Percentiles rank a stretch among this genome's conserved stretches.
phyloP scores from a whole-genome alignment of 352 stramenopile species.

The Phytophthora quininea region DNA sequence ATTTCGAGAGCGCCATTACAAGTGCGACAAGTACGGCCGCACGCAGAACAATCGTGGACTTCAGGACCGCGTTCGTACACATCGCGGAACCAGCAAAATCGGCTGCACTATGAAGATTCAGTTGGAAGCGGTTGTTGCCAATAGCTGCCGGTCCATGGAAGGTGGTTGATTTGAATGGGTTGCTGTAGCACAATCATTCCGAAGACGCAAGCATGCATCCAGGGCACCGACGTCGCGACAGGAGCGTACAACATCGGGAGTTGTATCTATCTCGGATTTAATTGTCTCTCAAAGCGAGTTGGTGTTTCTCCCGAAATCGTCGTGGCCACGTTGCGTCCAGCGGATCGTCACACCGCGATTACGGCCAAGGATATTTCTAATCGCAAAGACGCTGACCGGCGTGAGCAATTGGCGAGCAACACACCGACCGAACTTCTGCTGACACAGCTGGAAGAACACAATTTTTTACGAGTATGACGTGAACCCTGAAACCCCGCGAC shows the following conservation, averaged over 20 bases:
- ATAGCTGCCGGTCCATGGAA: not conserved
- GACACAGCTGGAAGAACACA: not conserved
- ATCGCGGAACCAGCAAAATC: constrained; percentile 5
- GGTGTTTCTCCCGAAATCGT: not conserved
- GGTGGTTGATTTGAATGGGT: constrained; percentile 3
- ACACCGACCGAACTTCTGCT: not conserved
- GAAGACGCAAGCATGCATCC: not conserved
- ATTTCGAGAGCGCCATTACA: constrained; percentile 8
- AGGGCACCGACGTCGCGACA: not conserved
- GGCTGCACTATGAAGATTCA: constrained; percentile 11
- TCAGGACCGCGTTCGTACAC: not conserved
- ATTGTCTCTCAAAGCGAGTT: not conserved
- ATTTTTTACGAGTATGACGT: not conserved
- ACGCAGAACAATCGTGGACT: constrained; percentile 1
- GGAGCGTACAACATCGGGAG: not conserved
- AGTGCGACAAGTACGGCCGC: constrained; percentile 1
- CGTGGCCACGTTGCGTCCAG: not conserved
- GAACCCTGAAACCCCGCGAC: not conserved
- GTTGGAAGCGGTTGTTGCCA: not conserved
- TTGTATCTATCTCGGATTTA: not conserved
- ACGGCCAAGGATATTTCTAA: not conserved
- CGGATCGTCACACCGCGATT: not conserved
- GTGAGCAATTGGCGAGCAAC: not conserved
- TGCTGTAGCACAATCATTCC: constrained; percentile 1
- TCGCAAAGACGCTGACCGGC: not conserved